A percentile compares a stretch with the other conserved stretches of the same genome.
Evolutionary conservation across 2,329 filamentous ascomycete genomes (phyloP).

Genomic region (Pseudophaeomoniella oleicola): DNA sequence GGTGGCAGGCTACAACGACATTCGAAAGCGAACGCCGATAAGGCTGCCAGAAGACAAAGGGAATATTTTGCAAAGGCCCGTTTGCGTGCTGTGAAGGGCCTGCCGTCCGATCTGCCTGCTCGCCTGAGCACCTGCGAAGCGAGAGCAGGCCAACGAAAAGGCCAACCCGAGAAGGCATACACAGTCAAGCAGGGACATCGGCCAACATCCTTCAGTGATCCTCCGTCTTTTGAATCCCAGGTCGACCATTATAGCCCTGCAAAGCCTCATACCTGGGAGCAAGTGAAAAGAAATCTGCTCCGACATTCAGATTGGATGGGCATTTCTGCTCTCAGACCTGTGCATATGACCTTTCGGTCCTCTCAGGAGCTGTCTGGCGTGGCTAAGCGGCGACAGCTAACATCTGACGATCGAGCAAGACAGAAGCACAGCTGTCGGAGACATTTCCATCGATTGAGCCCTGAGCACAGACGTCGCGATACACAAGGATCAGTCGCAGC

Average conservation of each 20-base stretch:
- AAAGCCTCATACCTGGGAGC: not conserved
- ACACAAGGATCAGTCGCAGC: not conserved
- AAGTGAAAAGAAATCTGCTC: not conserved
- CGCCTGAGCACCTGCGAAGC: too few relatives aligned
- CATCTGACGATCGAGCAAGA: conserved; percentile 15
- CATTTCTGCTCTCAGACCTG: conserved; percentile 18
- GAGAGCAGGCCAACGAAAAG: too few relatives aligned
- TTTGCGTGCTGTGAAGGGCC: too few relatives aligned
- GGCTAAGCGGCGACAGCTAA: conserved; percentile 21
- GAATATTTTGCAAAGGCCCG: conserved; percentile 20
- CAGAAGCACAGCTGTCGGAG: conserved; percentile 5
- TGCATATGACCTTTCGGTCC: conserved; percentile 17
- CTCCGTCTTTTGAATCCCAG: too few relatives aligned
- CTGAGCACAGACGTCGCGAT: too few relatives aligned
- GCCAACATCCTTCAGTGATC: too few relatives aligned
- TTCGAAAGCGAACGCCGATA: conserved; percentile 17
- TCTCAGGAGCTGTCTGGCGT: conserved; percentile 17
- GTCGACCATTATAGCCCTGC: not conserved
- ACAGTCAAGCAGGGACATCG: too few relatives aligned
- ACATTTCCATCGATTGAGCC: not conserved
- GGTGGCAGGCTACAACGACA: conserved; percentile 26
- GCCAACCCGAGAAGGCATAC: too few relatives aligned
- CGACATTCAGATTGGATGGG: conserved; percentile 22
- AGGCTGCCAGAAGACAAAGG: conserved; percentile 15
- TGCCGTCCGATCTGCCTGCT: too few relatives aligned